Conservation (phyloP, 441 rosid species). For the Flueggea neowawraea region DNA sequence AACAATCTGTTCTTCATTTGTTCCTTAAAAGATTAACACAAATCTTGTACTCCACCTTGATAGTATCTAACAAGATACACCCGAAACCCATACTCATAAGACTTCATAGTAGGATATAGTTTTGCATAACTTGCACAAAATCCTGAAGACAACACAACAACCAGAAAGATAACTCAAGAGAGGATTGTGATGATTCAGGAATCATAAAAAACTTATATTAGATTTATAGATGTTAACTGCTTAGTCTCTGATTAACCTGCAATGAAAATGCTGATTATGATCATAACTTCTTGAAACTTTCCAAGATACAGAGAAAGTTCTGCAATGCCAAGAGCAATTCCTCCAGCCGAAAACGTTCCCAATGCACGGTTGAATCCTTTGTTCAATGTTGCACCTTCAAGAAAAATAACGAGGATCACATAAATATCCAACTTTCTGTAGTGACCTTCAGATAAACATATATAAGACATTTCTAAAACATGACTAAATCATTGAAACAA, state of each 20-base stretch:
- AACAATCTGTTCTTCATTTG: no score
- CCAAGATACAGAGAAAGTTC: constrained; percentile 56
- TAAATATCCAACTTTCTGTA: no score
- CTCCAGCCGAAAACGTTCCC: constrained; percentile 85
- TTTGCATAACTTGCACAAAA: constrained; percentile 43
- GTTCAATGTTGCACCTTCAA: constrained; percentile 44
- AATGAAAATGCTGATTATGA: constrained; percentile 63
- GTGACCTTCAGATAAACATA: no score
- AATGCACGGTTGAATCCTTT: constrained; percentile 91
- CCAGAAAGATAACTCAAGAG: no score
- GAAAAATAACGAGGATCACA: neutral
- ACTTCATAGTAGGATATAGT: constrained; percentile 49
- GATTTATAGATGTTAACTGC: no score
- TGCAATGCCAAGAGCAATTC: constrained; percentile 81
- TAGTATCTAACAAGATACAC: no score
- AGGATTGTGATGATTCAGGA: no score
- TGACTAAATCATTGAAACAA: no score
- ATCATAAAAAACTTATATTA: no score
- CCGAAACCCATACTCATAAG: constrained; percentile 54
- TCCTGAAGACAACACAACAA: constrained; percentile 21
- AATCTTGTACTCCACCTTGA: no score
- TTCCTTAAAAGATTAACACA: no score
- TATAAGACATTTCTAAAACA: no score
- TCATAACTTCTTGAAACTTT: constrained; percentile 44
- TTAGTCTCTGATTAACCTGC: constrained; percentile 47